Percentiles rank a stretch among this genome's conserved stretches.
phyloP scores from a whole-genome alignment of 495 filamentous ascomycete species.

The Talaromyces wortmannii region DNA sequence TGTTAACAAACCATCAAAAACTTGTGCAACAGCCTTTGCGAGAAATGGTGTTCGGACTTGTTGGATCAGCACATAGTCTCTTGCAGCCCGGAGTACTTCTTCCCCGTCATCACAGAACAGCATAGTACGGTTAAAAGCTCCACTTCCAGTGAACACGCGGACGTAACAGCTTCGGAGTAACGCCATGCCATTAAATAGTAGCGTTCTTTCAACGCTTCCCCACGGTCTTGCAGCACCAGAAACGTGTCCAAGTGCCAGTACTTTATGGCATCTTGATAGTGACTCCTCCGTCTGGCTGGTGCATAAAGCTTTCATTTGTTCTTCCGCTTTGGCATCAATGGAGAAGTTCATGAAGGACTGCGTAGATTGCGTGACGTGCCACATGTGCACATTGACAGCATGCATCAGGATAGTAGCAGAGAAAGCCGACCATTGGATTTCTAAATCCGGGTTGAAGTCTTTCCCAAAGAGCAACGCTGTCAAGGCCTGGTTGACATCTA shows the following conservation, averaged over 20 bases:
- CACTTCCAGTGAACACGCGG: slow-evolving; percentile 3
- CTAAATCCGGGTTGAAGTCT: slow-evolving; percentile 2
- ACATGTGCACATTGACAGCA: slow-evolving; percentile 8
- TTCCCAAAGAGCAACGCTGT: slow-evolving; percentile 4
- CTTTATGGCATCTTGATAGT: slow-evolving; percentile 2
- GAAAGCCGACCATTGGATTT: slow-evolving; percentile 6
- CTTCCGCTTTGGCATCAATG: slow-evolving; percentile 3
- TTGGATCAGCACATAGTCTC: not conserved
- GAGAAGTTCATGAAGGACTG: slow-evolving; percentile 7
- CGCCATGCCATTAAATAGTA: slow-evolving; percentile 6
- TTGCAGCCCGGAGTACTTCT: not conserved
- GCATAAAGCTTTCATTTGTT: slow-evolving; percentile 5
- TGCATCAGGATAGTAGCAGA: slow-evolving; percentile 5
- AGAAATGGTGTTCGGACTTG: slow-evolving; percentile 4
- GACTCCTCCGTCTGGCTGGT: slow-evolving; percentile 5
- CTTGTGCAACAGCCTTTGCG: slow-evolving; percentile 1
- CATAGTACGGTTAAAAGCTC: slow-evolving; percentile 1
- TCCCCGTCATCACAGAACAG: slow-evolving; percentile 2
- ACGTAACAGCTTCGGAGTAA: slow-evolving; percentile 6
- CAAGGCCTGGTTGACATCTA: not conserved
- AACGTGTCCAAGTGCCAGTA: not conserved
- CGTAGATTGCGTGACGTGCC: slow-evolving; percentile 7
- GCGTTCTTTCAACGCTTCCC: slow-evolving; percentile 1
- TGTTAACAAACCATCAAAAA: slow-evolving; percentile 1
- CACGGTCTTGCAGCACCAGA: not conserved